Base-by-base conservation (phyloP, 75 land plant genomes). In the Picea glauca region DNA sequence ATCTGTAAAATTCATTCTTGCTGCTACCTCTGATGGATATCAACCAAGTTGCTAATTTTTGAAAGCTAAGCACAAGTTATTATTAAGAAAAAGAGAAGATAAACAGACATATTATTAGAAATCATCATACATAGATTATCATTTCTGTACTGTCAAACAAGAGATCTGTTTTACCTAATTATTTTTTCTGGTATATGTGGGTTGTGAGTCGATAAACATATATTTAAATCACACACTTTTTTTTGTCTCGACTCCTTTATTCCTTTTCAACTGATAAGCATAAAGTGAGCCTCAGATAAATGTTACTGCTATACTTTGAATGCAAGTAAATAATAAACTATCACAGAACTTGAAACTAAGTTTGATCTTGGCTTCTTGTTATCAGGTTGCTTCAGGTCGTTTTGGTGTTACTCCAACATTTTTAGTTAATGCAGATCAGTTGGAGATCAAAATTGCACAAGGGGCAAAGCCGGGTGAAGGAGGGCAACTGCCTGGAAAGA, bases 401-500 rank as follows among this genome's bases (percentile, higher is more conserved):
- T 98, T 98, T 84, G 99, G 99, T 77, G 99, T 98, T 46, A 95
- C 98, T 2, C 98, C 98, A 33, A 93, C 98, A 76, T 98, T 95
- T 74, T 79, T 98, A 75, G 98, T 84, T 9, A 98, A 98, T 88
- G 98, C 99, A 50, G 94, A 90, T 78, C 98, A 98, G 60, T 73
- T 98, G 60, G 98, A 98, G 80, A 98, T 98, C 59, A 98, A 98
- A 84, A 93, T 98, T 81, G 99, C 99, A 18, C 99, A 98, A 88
- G 99, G 99, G 23, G 99, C 99, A 70, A 98, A 98, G 60, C 99
- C 99, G 78, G 99, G 99, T 31, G 99, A 98, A 89, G 99, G 99
- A 17, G 99, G 99, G 13, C 98, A 98, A 82, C 73, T 98, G 58
- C 99, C 99, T 68, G 99, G 99, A 50, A 95, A 98, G 65, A 98